Conservation (phyloP, 768 basidiomycete species). For the Rhodotorula taiwanensis region DNA sequence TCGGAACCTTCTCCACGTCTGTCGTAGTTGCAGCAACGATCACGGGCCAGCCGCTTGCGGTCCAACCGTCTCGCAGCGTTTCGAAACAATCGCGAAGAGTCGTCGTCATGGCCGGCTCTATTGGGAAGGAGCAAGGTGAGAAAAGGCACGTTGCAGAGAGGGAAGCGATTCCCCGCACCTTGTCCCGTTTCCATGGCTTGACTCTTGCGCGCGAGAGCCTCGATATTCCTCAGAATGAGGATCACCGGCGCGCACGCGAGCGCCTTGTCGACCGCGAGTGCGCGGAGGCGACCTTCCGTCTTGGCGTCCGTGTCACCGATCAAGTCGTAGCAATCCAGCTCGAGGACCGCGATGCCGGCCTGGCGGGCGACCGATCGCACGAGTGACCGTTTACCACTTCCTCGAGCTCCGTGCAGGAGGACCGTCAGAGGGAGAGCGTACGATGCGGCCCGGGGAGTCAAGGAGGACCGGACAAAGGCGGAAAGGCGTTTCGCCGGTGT, state of each 20-base stretch:
- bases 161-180: constrained; percentile 49
- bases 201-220: constrained; percentile 66
- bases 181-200: constrained; percentile 60
- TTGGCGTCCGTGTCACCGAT: constrained; percentile 68
- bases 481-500: constrained; percentile 45
- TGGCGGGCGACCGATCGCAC: constrained; percentile 47
- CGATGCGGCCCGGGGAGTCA: constrained; percentile 54
- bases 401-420: constrained; percentile 69
- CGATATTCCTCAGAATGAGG: constrained; percentile 67
- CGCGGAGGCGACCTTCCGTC: constrained; percentile 65
- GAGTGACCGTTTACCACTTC: constrained; percentile 70
- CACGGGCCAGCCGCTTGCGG: constrained; percentile 60
- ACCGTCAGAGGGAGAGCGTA: constrained; percentile 64
- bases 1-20: constrained; percentile 60
- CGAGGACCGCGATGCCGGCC: constrained; percentile 70
- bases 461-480: constrained; percentile 57
- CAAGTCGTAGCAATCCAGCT: constrained; percentile 82
- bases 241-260: constrained; percentile 74
- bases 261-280: constrained; percentile 65
- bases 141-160: not conserved
- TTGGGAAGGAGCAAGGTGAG: too few species aligned
- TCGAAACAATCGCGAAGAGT: constrained; percentile 60
- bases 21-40: constrained; percentile 67
- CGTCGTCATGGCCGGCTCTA: constrained; percentile 58
- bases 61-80: constrained; percentile 56